Conservation (phyloP, 202 grass and related monocot species). For the Zoysia matrella region DNA sequence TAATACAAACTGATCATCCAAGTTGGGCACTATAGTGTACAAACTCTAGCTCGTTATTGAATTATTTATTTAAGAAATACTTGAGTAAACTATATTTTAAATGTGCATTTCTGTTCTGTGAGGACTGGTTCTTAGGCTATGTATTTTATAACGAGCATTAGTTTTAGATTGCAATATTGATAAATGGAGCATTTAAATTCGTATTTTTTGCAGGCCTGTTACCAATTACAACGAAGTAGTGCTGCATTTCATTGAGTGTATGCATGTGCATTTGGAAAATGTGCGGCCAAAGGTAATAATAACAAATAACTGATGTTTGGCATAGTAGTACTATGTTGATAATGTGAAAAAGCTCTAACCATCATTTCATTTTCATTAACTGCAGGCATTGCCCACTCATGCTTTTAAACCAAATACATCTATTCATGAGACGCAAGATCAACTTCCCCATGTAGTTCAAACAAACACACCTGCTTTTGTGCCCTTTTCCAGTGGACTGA, state of each 20-base stretch:
- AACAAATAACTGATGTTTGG: conserved; percentile 9
- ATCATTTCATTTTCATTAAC: conserved; percentile 43
- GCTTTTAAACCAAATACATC: conserved; percentile 16
- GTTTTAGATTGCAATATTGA: conserved; percentile 11
- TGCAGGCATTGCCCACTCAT: conserved; percentile 30
- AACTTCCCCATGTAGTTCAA: neutral
- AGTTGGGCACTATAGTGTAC: neutral
- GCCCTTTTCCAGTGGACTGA: conserved; percentile 42
- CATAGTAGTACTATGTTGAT: conserved; percentile 17
- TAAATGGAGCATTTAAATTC: conserved; percentile 19
- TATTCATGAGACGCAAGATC: conserved; percentile 22
- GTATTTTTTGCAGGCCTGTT: conserved; percentile 64
- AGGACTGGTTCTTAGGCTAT: conserved; percentile 11
- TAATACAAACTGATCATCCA: neutral
- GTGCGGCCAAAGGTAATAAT: conserved; percentile 48
- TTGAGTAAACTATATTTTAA: conserved; percentile 25
- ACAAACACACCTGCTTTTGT: conserved; percentile 37
- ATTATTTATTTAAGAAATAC: conserved; percentile 22
- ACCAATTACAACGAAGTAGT: conserved; percentile 73
- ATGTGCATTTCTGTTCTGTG: conserved; percentile 29
- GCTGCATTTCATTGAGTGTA: conserved; percentile 83
- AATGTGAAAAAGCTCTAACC: conserved; percentile 15
- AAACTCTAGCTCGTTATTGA: conserved; percentile 28
- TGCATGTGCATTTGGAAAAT: conserved; percentile 72
- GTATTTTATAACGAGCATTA: conserved; percentile 19